Percentiles rank a stretch among this genome's conserved stretches.
These are phyloP conservation scores for Coccomyxa subellipsoidea DNA, from an alignment of 163 green algal genomes.

Conservation along the genomic window DNA sequence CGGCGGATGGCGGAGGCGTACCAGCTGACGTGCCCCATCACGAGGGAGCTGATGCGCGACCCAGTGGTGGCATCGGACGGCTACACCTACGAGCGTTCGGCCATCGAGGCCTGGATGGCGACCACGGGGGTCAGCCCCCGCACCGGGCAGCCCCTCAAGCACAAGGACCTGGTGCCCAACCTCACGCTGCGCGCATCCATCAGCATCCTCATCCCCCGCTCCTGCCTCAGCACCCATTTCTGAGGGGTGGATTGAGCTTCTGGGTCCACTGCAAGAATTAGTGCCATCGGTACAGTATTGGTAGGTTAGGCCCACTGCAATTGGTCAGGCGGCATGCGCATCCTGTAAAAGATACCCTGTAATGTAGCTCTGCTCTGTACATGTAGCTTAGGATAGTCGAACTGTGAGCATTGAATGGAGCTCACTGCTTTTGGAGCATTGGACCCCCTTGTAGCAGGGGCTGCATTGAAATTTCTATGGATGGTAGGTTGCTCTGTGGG, in stretches of 20 bases:
- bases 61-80: conserved; percentile 9
- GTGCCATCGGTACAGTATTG: too few species aligned
- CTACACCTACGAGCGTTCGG: conserved; percentile 11
- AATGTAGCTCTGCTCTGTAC: too few species aligned
- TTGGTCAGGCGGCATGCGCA: too few species aligned
- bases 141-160: not conserved
- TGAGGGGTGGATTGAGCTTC: not conserved
- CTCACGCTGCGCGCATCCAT: conserved; percentile 3
- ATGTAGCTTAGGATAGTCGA: too few species aligned
- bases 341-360: too few species aligned
- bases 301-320: too few species aligned
- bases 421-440: too few species aligned
- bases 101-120: conserved; percentile 4
- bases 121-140: not conserved
- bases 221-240: not conserved
- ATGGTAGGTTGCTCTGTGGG: too few species aligned
- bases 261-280: not conserved
- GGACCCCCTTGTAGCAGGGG: too few species aligned
- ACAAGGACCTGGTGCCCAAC: conserved; percentile 15
- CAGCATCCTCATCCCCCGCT: not conserved
- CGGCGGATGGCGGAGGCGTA: not conserved
- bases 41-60: conserved; percentile 5
- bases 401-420: too few species aligned
- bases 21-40: conserved; percentile 3
- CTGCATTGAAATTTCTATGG: too few species aligned